Evolutionary conservation across 2,329 filamentous ascomycete species (phyloP).

Genomic region (Lecanicillium sp.): DNA sequence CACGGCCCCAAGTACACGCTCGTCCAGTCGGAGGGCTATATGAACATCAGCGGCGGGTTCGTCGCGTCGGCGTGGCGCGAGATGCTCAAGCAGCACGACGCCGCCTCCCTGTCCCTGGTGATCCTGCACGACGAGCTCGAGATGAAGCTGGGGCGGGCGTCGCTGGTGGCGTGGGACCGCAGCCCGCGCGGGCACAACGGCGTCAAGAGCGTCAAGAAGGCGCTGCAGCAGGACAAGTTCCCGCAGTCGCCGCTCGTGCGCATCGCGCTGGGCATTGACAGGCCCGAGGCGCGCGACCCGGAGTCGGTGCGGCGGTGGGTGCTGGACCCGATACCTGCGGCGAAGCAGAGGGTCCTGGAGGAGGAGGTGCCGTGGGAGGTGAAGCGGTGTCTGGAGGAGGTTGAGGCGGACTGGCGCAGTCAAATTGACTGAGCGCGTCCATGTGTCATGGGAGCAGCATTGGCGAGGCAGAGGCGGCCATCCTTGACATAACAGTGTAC

Average conservation of each 20-base stretch:
- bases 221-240: constrained; percentile 38
- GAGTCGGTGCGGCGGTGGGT: constrained; percentile 71
- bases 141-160: constrained; percentile 59
- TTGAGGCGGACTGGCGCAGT: constrained; percentile 35
- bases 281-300: constrained; percentile 63
- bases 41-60: constrained; percentile 78
- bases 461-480: not conserved
- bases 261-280: constrained; percentile 81
- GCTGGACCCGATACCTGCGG: constrained; percentile 55
- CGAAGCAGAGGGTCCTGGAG: constrained; percentile 47
- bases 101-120: constrained; percentile 48
- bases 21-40: constrained; percentile 67
- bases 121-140: constrained; percentile 90
- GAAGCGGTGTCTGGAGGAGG: constrained; percentile 41
- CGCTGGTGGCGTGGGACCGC: constrained; percentile 53
- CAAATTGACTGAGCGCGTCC: too few species aligned
- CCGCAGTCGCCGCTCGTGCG: constrained; percentile 43
- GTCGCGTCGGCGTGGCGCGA: constrained; percentile 60
- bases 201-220: constrained; percentile 58
- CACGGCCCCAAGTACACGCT: constrained; percentile 53
- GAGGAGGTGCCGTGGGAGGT: constrained; percentile 47
- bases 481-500: too few species aligned
- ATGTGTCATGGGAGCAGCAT: not conserved
- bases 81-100: constrained; percentile 36
- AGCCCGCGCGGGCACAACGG: constrained; percentile 71